Evolutionary conservation across 2,329 filamentous ascomycete species (phyloP).

Genomic region (Microsporum ferrugineum): DNA sequence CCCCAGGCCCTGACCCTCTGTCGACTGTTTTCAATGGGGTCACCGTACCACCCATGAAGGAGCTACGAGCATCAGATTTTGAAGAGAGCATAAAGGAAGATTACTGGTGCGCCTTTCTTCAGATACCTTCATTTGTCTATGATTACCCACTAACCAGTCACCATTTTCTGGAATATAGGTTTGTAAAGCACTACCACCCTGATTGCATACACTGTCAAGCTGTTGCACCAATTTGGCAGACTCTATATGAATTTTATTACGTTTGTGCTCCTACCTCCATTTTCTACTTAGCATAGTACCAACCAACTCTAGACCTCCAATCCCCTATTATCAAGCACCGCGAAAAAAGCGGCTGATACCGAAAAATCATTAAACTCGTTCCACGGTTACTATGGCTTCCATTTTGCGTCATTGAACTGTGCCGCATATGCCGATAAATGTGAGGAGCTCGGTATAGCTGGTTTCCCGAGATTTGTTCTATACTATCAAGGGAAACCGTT

Average conservation of each 20-base stretch:
- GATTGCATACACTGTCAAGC: slow-evolving; percentile 59
- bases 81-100: slow-evolving; percentile 40
- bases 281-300: slow-evolving; percentile 12
- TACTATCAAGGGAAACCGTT: slow-evolving; percentile 66
- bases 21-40: slow-evolving; percentile 42
- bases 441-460: slow-evolving; percentile 50
- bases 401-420: slow-evolving; percentile 79
- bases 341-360: slow-evolving; percentile 37
- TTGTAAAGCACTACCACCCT: slow-evolving; percentile 44
- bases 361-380: slow-evolving; percentile 53
- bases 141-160: background rate
- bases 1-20: slow-evolving; percentile 13
- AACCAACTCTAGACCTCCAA: slow-evolving; percentile 56
- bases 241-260: slow-evolving; percentile 84
- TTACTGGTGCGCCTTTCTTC: slow-evolving; percentile 34
- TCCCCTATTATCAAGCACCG: slow-evolving; percentile 45
- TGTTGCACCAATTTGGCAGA: slow-evolving; percentile 79
- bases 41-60: slow-evolving; percentile 40
- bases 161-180: slow-evolving; percentile 27
- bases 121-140: background rate
- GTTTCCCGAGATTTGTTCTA: slow-evolving; percentile 66
- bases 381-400: slow-evolving; percentile 73
- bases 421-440: slow-evolving; percentile 72
- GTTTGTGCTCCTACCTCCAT: slow-evolving; percentile 20
- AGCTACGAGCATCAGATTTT: slow-evolving; percentile 39